Evolutionary conservation across 305 asterid genomes (phyloP), one percentile per base, ranked within the genome.

Genomic region (Solanum hybrid): DNA sequence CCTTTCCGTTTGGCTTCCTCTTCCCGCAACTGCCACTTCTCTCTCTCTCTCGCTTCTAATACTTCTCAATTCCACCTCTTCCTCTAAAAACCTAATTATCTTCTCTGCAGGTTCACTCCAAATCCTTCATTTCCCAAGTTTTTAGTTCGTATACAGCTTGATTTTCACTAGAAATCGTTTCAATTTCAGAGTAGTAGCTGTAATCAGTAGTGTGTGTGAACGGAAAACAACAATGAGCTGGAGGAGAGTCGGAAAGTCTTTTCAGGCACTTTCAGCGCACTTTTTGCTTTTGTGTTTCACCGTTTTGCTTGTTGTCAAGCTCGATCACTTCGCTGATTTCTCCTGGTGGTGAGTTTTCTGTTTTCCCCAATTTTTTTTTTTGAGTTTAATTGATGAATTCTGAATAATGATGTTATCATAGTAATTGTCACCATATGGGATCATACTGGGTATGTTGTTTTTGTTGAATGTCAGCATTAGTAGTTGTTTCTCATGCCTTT

Each of bases 171-270:
- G 24, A 82, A 82, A 46, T 82, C 13, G 38, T 17, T 60, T 27
- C 87, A 82, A 85, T 85, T 85, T 26, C 2, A 64, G 20, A 32
- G 37, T 11, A 79, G 31, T 7, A 38, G 12, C 34, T 36, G 51
- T 40, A 40, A 35, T 5, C 17, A 79, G 20, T 31, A 82, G 72
- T 42, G 87, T 5, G 40, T 56, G 87, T 46, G 87, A 56, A 56
- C 29, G 22, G 11, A 84, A 22, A 77, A 64, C 73, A 89, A 93
- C 91, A 60, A 94, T 95, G 98, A 96, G 96, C 93, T 98, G 99
- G 99, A 93, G 97, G 88, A 96, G 99, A 92, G 96, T 95, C 89
- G 98, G 92, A 40, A 96, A 94, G 92, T 95, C 98, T 86, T 85
- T 95, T 88, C 98, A 95, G 94, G 95, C 92, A 66, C 95, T 96